Conservation (phyloP, 345 rosid genomes). For the Cardamine occulta region DNA sequence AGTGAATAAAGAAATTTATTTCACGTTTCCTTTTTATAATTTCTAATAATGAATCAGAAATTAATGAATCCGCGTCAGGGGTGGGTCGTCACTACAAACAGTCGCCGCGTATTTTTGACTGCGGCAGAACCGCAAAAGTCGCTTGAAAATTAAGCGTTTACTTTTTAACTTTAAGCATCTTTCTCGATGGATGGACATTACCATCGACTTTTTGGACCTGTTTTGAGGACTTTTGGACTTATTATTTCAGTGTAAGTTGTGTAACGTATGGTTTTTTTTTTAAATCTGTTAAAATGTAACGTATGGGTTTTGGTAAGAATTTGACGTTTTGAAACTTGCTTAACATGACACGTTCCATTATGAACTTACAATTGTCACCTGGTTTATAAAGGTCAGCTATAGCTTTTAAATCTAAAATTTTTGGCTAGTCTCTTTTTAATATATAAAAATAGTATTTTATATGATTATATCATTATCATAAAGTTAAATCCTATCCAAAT, state of each 20-base stretch:
- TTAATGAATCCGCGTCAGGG: constrained; percentile 30
- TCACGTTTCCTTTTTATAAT: constrained; percentile 24
- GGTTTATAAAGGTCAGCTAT: neutral
- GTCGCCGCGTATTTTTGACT: constrained; percentile 42
- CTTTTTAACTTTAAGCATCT: constrained; percentile 24
- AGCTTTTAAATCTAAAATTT: neutral
- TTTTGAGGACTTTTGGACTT: constrained; percentile 1
- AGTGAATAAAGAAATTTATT: neutral
- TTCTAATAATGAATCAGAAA: constrained; percentile 7
- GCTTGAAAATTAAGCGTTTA: constrained; percentile 40
- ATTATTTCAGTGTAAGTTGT: neutral
- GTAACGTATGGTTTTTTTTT: no score
- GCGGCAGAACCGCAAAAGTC: neutral
- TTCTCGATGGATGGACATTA: constrained; percentile 32
- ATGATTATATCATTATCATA: neutral
- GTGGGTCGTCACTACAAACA: constrained; percentile 32
- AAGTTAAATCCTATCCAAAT: neutral
- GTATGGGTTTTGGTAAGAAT: neutral
- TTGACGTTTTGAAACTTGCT: neutral
- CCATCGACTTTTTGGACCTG: constrained; percentile 34
- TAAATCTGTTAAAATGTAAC: neutral
- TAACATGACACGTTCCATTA: neutral
- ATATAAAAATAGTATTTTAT: neutral
- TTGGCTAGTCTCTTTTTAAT: neutral
- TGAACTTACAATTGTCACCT: neutral